phyloP scores from a whole-genome alignment of 345 rosid species.

The Rhizophora apiculata region DNA sequence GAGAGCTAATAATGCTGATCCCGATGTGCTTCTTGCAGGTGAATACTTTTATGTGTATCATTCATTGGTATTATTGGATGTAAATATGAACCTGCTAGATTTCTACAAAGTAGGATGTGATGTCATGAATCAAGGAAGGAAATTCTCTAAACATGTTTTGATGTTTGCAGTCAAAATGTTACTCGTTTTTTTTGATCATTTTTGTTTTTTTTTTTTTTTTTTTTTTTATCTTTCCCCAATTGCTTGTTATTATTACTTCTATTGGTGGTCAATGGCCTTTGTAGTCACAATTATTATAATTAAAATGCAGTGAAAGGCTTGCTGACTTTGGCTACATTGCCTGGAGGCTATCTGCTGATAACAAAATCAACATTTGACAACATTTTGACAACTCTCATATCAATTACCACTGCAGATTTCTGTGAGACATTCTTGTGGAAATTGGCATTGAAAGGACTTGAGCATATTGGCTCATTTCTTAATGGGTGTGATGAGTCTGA shows the following conservation, averaged over 20 bases:
- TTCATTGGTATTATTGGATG: background rate
- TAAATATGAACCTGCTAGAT: constrained; percentile 1
- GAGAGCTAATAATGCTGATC: constrained; percentile 26
- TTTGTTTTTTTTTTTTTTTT: background rate
- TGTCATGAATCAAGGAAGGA: background rate
- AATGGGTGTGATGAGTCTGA: constrained; percentile 47
- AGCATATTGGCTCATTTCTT: constrained; percentile 58
- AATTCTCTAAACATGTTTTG: no score
- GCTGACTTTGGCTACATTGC: constrained; percentile 61
- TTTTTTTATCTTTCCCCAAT: background rate
- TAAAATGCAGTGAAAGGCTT: constrained; percentile 76
- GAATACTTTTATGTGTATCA: constrained; percentile 21
- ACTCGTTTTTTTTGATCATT: no score
- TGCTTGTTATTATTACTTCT: constrained; percentile 5
- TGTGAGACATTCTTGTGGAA: constrained; percentile 44
- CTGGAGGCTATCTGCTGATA: constrained; percentile 46
- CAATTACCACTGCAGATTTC: constrained; percentile 37
- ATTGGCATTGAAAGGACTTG: constrained; percentile 65
- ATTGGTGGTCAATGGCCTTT: background rate
- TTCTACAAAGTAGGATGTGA: background rate
- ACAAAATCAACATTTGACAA: constrained; percentile 55
- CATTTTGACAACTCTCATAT: constrained; percentile 52
- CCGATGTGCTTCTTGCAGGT: constrained; percentile 66
- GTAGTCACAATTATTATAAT: constrained; percentile 8
- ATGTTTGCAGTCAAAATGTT: no score